Conservation (phyloP, 2,329 filamentous ascomycete species). For the Alternaria arbusti region DNA sequence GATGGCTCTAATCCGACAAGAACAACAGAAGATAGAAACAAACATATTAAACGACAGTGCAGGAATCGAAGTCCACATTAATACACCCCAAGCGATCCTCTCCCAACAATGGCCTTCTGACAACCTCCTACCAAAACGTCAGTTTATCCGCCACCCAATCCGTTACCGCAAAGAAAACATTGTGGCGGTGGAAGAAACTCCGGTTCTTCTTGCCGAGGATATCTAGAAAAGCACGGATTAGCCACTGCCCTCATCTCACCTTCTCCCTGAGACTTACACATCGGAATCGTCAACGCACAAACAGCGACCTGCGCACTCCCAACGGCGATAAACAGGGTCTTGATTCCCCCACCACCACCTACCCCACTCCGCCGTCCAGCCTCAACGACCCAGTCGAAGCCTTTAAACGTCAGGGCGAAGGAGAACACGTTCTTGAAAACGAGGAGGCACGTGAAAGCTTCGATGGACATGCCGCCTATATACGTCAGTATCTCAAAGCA, state of each 20-base stretch:
- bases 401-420: slow-evolving; percentile 82
- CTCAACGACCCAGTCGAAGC: slow-evolving; percentile 80
- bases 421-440: slow-evolving; percentile 96
- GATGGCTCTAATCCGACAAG: not conserved
- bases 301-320: slow-evolving; percentile 78
- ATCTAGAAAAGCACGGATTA: slow-evolving; percentile 22
- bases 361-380: slow-evolving; percentile 20
- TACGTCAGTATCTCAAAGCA: not conserved
- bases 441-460: slow-evolving; percentile 87
- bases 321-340: slow-evolving; percentile 72
- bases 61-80: not conserved
- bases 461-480: slow-evolving; percentile 77
- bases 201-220: slow-evolving; percentile 47
- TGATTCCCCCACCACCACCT: slow-evolving; percentile 56
- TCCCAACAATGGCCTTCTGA: not conserved
- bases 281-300: slow-evolving; percentile 75
- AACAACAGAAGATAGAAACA: not conserved
- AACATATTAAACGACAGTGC: not conserved
- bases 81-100: not conserved
- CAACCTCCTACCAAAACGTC: slow-evolving; percentile 12
- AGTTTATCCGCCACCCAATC: slow-evolving; percentile 39
- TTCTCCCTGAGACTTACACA: slow-evolving; percentile 67
- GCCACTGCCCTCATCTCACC: not conserved
- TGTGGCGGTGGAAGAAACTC: slow-evolving; percentile 42
- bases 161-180: slow-evolving; percentile 41